Percentiles rank a stretch among this genome's conserved stretches.
Conservation (phyloP, 2,329 filamentous ascomycete genomes). For the Sporothrix curviconia region DNA sequence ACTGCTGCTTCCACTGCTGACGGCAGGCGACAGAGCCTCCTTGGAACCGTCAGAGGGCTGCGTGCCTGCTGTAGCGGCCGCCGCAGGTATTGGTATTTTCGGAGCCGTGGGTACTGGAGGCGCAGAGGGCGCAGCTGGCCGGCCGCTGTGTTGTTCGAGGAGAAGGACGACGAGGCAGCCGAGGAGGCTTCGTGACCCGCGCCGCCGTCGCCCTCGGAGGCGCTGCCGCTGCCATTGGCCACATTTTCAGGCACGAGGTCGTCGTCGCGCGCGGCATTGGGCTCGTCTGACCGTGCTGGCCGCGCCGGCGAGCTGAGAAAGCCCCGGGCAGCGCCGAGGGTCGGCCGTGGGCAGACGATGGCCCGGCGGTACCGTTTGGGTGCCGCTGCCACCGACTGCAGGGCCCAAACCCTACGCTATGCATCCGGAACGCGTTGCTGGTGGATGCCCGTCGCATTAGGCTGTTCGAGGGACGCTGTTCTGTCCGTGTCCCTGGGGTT, state of each 20-base stretch:
- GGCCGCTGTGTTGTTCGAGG: not conserved
- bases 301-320: conserved; percentile 10
- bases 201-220: not conserved
- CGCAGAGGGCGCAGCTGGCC: not conserved
- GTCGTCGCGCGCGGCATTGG: conserved; percentile 1
- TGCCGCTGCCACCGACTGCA: conserved; percentile 18
- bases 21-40: conserved; percentile 21
- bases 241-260: not conserved
- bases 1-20: conserved; percentile 18
- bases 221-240: not conserved
- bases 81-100: not conserved
- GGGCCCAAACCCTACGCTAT: conserved; percentile 23
- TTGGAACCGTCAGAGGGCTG: not conserved
- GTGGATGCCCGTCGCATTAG: conserved; percentile 7
- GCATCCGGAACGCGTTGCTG: conserved; percentile 22
- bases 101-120: not conserved
- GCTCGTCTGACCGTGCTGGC: conserved; percentile 9
- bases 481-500: not conserved
- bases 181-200: not conserved
- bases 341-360: not conserved
- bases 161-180: not conserved
- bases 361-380: conserved; percentile 3
- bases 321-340: not conserved
- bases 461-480: not conserved
- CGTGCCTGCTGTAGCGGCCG: not conserved